Evolutionary conservation across 176 grass and related monocot genomes (phyloP).

Genomic region (Puccinellia tenuiflora): DNA sequence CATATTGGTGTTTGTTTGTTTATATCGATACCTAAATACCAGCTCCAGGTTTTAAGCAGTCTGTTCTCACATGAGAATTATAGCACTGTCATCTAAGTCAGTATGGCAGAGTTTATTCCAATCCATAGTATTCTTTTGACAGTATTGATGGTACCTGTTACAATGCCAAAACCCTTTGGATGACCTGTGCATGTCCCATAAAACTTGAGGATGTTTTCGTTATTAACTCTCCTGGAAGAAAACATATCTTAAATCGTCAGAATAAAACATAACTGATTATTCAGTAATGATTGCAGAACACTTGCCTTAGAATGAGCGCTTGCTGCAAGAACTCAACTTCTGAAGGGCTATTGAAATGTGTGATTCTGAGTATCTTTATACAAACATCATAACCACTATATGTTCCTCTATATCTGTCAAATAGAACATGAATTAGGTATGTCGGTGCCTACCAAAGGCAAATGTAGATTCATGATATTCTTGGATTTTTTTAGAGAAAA

Average conservation of each 20-base stretch:
- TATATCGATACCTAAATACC: not conserved
- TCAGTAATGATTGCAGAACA: not conserved
- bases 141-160: constrained; percentile 61
- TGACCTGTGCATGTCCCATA: constrained; percentile 68
- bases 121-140: not conserved
- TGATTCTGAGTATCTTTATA: constrained; percentile 70
- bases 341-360: constrained; percentile 43
- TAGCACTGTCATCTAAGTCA: not conserved
- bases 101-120: not conserved
- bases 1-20: not conserved
- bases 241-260: constrained; percentile 14
- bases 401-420: constrained; percentile 64
- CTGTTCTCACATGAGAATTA: not conserved
- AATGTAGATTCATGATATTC: not conserved
- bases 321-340: constrained; percentile 80
- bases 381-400: constrained; percentile 67
- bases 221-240: constrained; percentile 61
- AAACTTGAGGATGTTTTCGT: constrained; percentile 74
- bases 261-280: constrained; percentile 2
- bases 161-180: constrained; percentile 47
- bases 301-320: constrained; percentile 89
- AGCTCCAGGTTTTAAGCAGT: not conserved
- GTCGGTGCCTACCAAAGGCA: not conserved
- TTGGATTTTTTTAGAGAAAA: not conserved
- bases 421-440: not conserved